These are phyloP conservation scores for Stagonosporopsis rhizophila DNA, from an alignment of 2,329 filamentous ascomycete species.

Conservation along the genomic window DNA sequence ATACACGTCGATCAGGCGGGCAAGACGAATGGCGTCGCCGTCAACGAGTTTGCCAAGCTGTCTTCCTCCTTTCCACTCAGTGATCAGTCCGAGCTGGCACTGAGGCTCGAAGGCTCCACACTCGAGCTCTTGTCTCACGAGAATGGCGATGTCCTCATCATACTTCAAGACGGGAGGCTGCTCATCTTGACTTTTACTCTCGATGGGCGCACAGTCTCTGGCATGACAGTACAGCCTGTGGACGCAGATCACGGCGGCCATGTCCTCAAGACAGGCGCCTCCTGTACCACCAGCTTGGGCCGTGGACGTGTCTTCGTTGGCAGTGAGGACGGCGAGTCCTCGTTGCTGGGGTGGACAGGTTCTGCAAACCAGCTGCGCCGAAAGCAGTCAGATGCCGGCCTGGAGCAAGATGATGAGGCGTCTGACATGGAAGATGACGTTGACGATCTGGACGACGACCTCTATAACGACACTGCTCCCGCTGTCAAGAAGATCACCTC, in stretches of 20 bases:
- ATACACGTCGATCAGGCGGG: slow-evolving; percentile 96
- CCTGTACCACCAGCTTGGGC: slow-evolving; percentile 73
- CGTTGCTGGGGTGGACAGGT: slow-evolving; percentile 77
- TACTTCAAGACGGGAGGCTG: slow-evolving; percentile 77
- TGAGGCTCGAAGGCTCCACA: slow-evolving; percentile 81
- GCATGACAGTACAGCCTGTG: slow-evolving; percentile 75
- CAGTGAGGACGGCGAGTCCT: slow-evolving; percentile 81
- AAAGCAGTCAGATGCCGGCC: slow-evolving; percentile 68
- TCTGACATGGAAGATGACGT: slow-evolving; percentile 63
- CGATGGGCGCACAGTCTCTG: slow-evolving; percentile 90
- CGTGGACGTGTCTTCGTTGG: slow-evolving; percentile 80
- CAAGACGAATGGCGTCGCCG: slow-evolving; percentile 88
- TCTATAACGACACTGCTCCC: slow-evolving; percentile 67
- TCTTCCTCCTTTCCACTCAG: slow-evolving; percentile 82
- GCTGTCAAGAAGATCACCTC: slow-evolving; percentile 51
- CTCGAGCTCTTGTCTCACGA: slow-evolving; percentile 79
- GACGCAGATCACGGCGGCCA: slow-evolving; percentile 67
- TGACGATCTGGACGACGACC: slow-evolving; percentile 64
- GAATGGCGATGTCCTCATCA: slow-evolving; percentile 82
- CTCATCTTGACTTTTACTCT: slow-evolving; percentile 81
- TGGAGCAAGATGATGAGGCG: slow-evolving; percentile 57
- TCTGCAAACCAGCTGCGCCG: slow-evolving; percentile 66
- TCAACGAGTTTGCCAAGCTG: slow-evolving; percentile 87
- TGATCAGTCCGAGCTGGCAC: slow-evolving; percentile 81
- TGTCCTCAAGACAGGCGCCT: slow-evolving; percentile 67